Percentiles rank a stretch among this genome's conserved stretches.
phyloP scores from a whole-genome alignment of 345 rosid species.

The Aquilaria yunnanensis region DNA sequence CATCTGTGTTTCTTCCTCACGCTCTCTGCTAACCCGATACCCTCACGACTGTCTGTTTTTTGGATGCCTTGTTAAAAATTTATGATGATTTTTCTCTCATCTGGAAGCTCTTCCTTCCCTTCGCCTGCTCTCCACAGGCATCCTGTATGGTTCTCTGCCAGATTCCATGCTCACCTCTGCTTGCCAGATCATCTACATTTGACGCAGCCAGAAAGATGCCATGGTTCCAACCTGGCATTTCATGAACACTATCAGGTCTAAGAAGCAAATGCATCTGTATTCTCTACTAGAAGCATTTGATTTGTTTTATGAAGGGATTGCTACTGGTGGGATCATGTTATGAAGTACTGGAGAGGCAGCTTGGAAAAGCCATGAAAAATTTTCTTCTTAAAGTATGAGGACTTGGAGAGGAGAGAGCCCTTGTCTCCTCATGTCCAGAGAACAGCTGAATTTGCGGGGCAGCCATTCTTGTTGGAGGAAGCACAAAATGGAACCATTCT shows the following conservation, averaged over 20 bases:
- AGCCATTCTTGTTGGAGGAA: not conserved
- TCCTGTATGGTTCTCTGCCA: constrained; percentile 9
- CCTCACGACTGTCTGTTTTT: constrained; percentile 11
- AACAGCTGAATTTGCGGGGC: constrained; percentile 2
- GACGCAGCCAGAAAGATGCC: constrained; percentile 8
- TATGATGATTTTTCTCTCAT: not conserved
- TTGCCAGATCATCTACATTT: constrained; percentile 4
- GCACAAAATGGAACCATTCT: not conserved
- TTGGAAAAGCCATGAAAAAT: not conserved
- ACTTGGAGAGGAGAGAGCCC: constrained; percentile 1
- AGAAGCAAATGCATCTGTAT: not conserved
- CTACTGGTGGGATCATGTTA: constrained; percentile 11
- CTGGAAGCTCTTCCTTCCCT: constrained; percentile 6
- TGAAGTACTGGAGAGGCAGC: constrained; percentile 10
- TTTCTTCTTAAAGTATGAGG: constrained; percentile 10
- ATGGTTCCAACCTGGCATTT: constrained; percentile 12
- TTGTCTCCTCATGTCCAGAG: not conserved
- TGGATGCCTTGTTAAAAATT: constrained; percentile 12
- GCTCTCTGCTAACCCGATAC: constrained; percentile 6
- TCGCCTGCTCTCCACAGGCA: constrained; percentile 12
- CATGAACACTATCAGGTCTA: not conserved
- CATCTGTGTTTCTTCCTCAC: not conserved
- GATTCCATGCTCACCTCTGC: constrained; percentile 1
- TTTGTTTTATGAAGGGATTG: constrained; percentile 9
- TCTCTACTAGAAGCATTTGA: constrained; percentile 9